Conservation (phyloP, 1,284 basidiomycete genomes). For the Tausonia pullulans region DNA sequence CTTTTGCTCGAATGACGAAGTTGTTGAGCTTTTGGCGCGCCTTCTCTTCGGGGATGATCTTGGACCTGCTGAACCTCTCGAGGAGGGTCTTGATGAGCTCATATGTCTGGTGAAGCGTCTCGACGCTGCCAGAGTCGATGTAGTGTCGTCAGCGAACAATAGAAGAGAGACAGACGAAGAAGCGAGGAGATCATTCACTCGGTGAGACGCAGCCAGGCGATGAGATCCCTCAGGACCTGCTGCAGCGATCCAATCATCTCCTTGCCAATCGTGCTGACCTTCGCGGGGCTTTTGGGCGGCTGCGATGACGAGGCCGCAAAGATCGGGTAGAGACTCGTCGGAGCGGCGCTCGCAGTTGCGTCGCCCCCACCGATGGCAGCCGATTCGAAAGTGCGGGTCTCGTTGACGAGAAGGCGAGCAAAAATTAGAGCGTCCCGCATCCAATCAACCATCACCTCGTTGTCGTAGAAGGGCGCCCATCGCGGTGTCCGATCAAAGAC, state of each 20-base stretch:
- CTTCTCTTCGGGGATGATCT: conserved; percentile 24
- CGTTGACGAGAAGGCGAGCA: conserved; percentile 66
- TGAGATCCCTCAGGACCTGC: conserved; percentile 61
- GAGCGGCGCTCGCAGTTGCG: conserved; percentile 19
- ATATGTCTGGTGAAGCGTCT: conserved; percentile 76
- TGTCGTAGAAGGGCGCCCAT: conserved; percentile 71
- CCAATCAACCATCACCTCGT: conserved; percentile 79
- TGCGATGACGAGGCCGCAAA: conserved; percentile 26
- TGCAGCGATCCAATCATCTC: conserved; percentile 68
- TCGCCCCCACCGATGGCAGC: conserved; percentile 41
- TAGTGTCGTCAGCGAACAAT: neutral
- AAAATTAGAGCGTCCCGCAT: conserved; percentile 95
- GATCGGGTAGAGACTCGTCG: conserved; percentile 19
- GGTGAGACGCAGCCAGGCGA: conserved; percentile 77
- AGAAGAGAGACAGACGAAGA: neutral
- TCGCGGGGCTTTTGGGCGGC: conserved; percentile 32
- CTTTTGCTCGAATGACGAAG: conserved; percentile 29
- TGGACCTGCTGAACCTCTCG: conserved; percentile 50
- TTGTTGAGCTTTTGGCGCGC: conserved; percentile 31
- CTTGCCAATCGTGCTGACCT: conserved; percentile 42
- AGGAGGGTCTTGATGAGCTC: conserved; percentile 66
- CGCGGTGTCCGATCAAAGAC: conserved; percentile 71
- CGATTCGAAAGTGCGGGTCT: conserved; percentile 64
- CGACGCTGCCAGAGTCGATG: conserved; percentile 37
- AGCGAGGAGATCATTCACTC: conserved; percentile 41